Evolutionary conservation across 257 asterid genomes (phyloP).

Genomic region (Petunia axillaris): DNA sequence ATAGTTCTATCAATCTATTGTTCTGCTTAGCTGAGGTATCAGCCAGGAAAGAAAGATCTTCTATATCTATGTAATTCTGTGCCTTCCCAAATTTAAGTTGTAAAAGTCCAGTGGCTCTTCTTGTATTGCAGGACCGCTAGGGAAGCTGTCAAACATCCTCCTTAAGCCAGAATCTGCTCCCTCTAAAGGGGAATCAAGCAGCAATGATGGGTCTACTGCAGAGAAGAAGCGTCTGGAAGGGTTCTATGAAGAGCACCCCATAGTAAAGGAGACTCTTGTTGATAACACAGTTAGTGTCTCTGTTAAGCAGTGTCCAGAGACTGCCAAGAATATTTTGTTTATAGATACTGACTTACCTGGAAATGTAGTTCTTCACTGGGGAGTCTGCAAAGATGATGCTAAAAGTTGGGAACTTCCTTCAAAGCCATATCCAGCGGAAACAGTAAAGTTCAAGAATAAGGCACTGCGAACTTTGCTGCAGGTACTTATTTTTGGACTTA

Average conservation of each 20-base stretch:
- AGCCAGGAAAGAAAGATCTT: background rate
- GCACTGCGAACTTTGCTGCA: conserved; percentile 77
- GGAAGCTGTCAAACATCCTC: conserved; percentile 60
- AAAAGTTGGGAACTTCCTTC: conserved; percentile 78
- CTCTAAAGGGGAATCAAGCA: conserved; percentile 41
- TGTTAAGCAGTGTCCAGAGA: conserved; percentile 55
- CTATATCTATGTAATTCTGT: background rate
- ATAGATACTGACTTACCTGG: conserved; percentile 93
- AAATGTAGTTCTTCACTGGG: conserved; percentile 90
- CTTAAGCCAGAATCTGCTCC: conserved; percentile 54
- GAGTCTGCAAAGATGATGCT: conserved; percentile 67
- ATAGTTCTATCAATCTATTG: too few species aligned
- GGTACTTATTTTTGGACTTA: conserved; percentile 42
- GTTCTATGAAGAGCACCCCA: conserved; percentile 71
- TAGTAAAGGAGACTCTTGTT: conserved; percentile 58
- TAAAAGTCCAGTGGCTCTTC: conserved; percentile 21
- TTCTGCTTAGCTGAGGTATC: background rate
- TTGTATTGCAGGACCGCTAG: conserved; percentile 60
- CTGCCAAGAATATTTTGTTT: conserved; percentile 53
- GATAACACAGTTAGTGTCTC: conserved; percentile 64
- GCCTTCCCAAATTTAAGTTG: conserved; percentile 5
- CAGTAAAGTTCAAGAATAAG: conserved; percentile 72
- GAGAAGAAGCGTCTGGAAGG: conserved; percentile 55
- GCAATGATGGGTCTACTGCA: conserved; percentile 37
- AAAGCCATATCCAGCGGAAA: conserved; percentile 78